Evolutionary conservation across 495 filamentous ascomycete species (phyloP).

Genomic region (Xylaria palmicola): DNA sequence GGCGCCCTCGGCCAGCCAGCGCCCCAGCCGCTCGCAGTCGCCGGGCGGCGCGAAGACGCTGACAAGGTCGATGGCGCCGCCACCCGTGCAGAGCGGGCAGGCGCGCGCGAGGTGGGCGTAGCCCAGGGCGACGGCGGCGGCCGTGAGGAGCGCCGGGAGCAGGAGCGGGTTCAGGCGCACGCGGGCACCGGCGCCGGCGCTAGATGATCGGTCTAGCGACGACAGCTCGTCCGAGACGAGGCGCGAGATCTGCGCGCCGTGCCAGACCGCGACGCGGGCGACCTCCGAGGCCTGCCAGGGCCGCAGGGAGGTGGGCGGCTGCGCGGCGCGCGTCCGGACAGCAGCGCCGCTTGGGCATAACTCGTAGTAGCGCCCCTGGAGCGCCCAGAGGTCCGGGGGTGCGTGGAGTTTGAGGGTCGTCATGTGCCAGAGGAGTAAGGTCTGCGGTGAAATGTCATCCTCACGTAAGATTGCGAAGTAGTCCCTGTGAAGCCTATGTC

Average conservation of each 20-base stretch:
- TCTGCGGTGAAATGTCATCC: conserved; percentile 16
- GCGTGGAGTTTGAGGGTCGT: conserved; percentile 24
- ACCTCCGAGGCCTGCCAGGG: conserved; percentile 16
- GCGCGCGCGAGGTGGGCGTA: conserved; percentile 17
- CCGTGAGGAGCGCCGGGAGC: conserved; percentile 24
- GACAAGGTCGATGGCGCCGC: conserved; percentile 4
- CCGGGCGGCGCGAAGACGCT: conserved; percentile 16
- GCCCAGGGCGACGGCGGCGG: conserved; percentile 19
- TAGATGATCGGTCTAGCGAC: too few species aligned
- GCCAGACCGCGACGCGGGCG: conserved; percentile 19
- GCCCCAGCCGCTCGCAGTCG: conserved; percentile 6
- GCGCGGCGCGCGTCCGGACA: background rate
- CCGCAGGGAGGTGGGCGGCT: conserved; percentile 10
- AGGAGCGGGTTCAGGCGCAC: conserved; percentile 24
- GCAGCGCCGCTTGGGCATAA: background rate
- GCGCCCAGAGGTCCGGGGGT: conserved; percentile 14
- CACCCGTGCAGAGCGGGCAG: conserved; percentile 23
- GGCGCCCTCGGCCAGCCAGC: conserved; percentile 24
- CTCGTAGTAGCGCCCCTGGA: conserved; percentile 4
- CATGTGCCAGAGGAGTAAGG: conserved; percentile 26
- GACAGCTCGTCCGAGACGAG: conserved; percentile 12
- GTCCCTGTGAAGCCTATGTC: conserved; percentile 1
- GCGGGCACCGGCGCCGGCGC: background rate
- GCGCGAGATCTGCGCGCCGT: conserved; percentile 24
- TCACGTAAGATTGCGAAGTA: conserved; percentile 3